phyloP scores from a whole-genome alignment of 2,329 filamentous ascomycete species.

The Sarocladiaceae sp. region DNA sequence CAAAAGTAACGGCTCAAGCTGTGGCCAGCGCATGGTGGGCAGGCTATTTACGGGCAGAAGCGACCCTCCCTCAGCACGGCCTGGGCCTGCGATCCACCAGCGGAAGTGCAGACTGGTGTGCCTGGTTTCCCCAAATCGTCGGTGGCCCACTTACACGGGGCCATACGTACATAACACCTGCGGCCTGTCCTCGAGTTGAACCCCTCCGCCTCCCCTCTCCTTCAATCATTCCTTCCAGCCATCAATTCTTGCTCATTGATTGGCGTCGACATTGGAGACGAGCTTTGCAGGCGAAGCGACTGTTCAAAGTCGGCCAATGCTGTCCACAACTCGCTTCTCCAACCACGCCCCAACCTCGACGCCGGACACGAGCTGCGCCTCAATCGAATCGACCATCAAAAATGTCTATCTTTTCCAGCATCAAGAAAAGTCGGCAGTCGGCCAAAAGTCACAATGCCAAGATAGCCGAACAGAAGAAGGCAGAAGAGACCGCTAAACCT shows the following conservation, averaged over 20 bases:
- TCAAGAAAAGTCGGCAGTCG: slow-evolving; percentile 48
- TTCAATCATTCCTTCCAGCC: background rate
- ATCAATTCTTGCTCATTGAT: background rate
- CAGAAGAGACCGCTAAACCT: slow-evolving; percentile 31
- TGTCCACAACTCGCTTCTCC: background rate
- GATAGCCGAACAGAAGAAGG: slow-evolving; percentile 41
- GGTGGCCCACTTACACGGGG: slow-evolving; percentile 5
- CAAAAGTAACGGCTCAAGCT: background rate
- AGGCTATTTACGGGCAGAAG: slow-evolving; percentile 3
- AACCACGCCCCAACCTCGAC: too few species aligned
- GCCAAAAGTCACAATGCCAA: slow-evolving; percentile 51
- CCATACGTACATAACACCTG: background rate
- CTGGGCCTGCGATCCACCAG: background rate
- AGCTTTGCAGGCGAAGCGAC: background rate
- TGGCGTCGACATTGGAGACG: background rate
- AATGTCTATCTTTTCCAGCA: slow-evolving; percentile 56
- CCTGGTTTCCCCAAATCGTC: background rate
- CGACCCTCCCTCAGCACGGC: background rate
- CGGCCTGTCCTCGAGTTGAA: background rate
- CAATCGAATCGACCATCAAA: slow-evolving; percentile 4
- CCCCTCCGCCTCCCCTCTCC: background rate
- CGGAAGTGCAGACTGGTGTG: background rate
- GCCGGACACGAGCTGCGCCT: background rate
- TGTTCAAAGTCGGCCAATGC: background rate
- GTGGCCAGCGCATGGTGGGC: background rate